Percentiles rank a stretch among this genome's conserved stretches.
Evolutionary conservation across 176 grass and related monocot genomes (phyloP).

Genomic region (Eleusine indica): DNA sequence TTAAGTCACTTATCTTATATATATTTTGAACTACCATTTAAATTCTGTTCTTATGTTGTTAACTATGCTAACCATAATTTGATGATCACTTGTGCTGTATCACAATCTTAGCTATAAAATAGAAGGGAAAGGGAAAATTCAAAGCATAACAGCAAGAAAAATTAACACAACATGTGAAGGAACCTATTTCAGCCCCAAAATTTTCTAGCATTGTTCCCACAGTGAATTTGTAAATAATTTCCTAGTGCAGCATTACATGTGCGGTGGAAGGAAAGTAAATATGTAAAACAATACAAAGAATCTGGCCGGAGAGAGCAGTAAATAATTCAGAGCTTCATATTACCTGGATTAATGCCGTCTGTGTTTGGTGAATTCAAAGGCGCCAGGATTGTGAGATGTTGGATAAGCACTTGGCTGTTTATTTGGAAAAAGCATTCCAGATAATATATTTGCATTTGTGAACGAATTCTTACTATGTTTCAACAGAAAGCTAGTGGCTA

Average conservation of each 20-base stretch:
- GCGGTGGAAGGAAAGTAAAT: background rate
- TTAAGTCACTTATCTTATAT: background rate
- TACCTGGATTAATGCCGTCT: constrained; percentile 89
- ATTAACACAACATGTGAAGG: background rate
- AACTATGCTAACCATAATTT: background rate
- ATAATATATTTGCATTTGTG: constrained; percentile 44
- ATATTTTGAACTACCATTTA: background rate
- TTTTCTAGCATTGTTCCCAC: background rate
- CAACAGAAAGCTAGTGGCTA: constrained; percentile 44
- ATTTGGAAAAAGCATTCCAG: constrained; percentile 60
- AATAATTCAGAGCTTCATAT: background rate
- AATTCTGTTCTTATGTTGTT: background rate
- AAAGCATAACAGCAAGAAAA: background rate
- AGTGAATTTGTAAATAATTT: background rate
- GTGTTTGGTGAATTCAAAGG: constrained; percentile 93
- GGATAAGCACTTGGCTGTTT: constrained; percentile 87
- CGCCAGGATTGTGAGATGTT: constrained; percentile 82
- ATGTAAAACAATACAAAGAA: background rate
- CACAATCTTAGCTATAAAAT: constrained; percentile 2
- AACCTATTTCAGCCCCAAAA: background rate
- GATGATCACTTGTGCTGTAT: background rate
- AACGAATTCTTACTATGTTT: constrained; percentile 45
- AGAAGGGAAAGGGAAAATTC: background rate
- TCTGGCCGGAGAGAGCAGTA: background rate
- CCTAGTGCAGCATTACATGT: background rate